Evolutionary conservation across 2,329 filamentous ascomycete species (phyloP), one percentile per base, ranked within the genome.

Genomic region (Penicillium corylophilum): DNA sequence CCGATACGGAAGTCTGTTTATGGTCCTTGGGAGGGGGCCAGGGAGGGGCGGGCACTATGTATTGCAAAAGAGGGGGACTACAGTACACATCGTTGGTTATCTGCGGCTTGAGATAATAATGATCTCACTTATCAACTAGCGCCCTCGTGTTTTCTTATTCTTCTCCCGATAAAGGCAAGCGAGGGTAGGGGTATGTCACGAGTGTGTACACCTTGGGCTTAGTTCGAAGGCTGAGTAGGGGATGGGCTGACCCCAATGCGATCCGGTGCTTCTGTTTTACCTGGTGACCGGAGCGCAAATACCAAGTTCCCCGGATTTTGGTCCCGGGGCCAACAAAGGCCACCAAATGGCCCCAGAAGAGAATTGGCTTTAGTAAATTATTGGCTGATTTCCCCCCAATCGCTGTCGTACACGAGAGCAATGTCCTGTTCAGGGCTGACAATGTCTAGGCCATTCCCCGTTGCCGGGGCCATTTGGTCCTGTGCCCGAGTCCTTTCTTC

Each of bases 291-390:
- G 53, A 42, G 39, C 51, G 16, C 18, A 38, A 22, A 38, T 38
- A 22, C 18, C 39, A 44, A 48, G 33, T 59, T 57, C 60, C 60
- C 60, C 60, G 56, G 58, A 61, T 61, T 61, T 48, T 54, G 26
- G 50, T 55, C 48, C 51, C 51, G 45, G 38, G 33, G 23, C 48
- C 18, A 35, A 42, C 38, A 26, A 44, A 22, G 20, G 22, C 26
- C 24, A 33, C 29, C 23, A 20, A 9, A 15, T 16, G 29, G 26
- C 23, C 44, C 41, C 39, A 44, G 15, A 49, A 23, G 23, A 23
- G n/a, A 48, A 48, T 48, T 48, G 46, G 46, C 38, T 48, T 42
- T 42, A 2, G n/a, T 16, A 5, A 1, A 20, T 20, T 41, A 16
- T 26, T 9, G 35, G 16, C 46, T 42, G 15, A 13, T 10, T 6